Percentiles rank a stretch among this genome's conserved stretches.
These are phyloP conservation scores for Persicaria tinctoria DNA, from an alignment of 148 eudicot species.

Conservation along the genomic window DNA sequence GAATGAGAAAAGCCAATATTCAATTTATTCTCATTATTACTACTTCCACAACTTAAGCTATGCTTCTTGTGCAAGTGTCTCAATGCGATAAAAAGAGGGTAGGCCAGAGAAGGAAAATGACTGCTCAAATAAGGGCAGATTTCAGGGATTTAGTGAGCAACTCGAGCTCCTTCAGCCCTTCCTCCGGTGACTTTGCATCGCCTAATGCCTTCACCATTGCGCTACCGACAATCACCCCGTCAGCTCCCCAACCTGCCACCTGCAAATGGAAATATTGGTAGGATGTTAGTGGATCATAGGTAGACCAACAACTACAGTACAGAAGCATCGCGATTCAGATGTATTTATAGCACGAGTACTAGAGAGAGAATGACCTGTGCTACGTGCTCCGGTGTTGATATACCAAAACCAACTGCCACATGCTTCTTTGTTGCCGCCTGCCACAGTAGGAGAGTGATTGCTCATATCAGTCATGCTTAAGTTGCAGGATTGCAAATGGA, in stretches of 20 bases:
- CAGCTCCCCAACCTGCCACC: conserved; percentile 92
- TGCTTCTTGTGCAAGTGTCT: background rate
- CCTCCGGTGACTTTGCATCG: conserved; percentile 68
- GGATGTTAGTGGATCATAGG: background rate
- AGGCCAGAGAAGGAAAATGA: background rate
- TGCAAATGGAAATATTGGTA: conserved; percentile 11
- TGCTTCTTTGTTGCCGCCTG: conserved; percentile 82
- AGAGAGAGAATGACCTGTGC: conserved; percentile 39
- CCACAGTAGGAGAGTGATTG: background rate
- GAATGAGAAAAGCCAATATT: background rate
- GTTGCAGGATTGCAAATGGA: background rate
- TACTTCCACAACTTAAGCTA: background rate
- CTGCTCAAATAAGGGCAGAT: conserved; percentile 31
- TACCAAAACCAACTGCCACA: conserved; percentile 90
- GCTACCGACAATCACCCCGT: conserved; percentile 91
- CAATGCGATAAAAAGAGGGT: background rate
- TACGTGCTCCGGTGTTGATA: conserved; percentile 81
- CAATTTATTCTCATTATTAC: background rate
- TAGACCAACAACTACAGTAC: background rate
- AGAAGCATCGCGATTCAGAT: background rate
- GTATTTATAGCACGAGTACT: background rate
- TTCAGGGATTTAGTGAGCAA: conserved; percentile 50
- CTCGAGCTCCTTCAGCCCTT: conserved; percentile 69
- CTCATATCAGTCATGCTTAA: background rate
- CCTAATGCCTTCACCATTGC: conserved; percentile 67